Evolutionary conservation across 2,329 filamentous ascomycete genomes (phyloP).

Genomic region (Lachnellula occidentalis): DNA sequence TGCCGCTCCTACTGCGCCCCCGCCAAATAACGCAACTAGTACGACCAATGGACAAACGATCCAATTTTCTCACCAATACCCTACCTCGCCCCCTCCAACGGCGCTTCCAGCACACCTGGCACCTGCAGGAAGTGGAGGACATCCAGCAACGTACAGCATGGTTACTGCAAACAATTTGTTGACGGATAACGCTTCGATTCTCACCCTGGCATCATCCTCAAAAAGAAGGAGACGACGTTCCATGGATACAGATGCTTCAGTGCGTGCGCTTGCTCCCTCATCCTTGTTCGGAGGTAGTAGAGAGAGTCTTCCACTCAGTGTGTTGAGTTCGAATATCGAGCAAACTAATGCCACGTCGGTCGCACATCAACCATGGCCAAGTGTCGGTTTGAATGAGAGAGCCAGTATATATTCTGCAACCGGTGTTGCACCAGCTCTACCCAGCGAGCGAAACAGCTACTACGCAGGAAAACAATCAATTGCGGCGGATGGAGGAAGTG

Average conservation of each 20-base stretch:
- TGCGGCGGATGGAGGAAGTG: slow-evolving; percentile 64
- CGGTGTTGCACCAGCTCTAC: slow-evolving; percentile 58
- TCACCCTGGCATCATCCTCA: slow-evolving; percentile 78
- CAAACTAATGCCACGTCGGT: slow-evolving; percentile 41
- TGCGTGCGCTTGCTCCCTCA: slow-evolving; percentile 76
- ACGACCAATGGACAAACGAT: slow-evolving; percentile 35
- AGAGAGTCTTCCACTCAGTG: slow-evolving; percentile 72
- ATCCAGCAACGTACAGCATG: slow-evolving; percentile 68
- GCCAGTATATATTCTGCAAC: slow-evolving; percentile 77
- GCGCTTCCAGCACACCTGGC: slow-evolving; percentile 68
- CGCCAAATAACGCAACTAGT: slow-evolving; percentile 36
- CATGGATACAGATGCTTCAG: slow-evolving; percentile 80
- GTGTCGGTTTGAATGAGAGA: slow-evolving; percentile 50
- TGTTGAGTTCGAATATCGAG: slow-evolving; percentile 68
- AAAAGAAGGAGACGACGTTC: slow-evolving; percentile 72
- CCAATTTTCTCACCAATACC: slow-evolving; percentile 62
- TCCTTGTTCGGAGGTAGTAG: slow-evolving; percentile 78
- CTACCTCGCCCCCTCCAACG: slow-evolving; percentile 58
- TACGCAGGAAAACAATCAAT: slow-evolving; percentile 56
- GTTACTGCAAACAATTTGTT: slow-evolving; percentile 77
- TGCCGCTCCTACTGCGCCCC: slow-evolving; percentile 37
- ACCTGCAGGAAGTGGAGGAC: slow-evolving; percentile 40
- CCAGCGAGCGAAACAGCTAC: slow-evolving; percentile 75
- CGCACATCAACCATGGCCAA: slow-evolving; percentile 47
- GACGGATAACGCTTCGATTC: slow-evolving; percentile 79